Base-by-base conservation (phyloP, 139 green algal species). In the Chlamydomonas schloesseri region DNA sequence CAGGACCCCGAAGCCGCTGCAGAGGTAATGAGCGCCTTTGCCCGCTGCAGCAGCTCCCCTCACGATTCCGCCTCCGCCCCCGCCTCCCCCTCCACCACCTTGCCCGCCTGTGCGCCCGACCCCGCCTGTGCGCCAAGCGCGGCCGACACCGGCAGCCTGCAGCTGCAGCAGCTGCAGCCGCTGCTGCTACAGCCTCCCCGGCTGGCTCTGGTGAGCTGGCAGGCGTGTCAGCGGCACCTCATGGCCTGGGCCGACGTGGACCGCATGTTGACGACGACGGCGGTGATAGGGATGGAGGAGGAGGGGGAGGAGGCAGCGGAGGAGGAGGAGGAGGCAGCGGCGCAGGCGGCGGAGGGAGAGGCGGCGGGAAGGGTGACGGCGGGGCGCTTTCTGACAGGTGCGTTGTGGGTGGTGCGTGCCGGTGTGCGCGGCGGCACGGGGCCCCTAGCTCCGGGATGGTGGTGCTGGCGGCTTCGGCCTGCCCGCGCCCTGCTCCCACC, bases 131-230 rank as follows among this genome's bases (percentile, higher is more conserved):
- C 33, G 3, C 34, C 11, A 17, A 6, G 18, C 42, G 42, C 37
- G 4, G 42, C 18, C 42, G 23, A 6, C 37, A 24, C 71, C 33
- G 34, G 15, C 33, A 73, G 37, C 50, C 58, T 4, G 64, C 64
- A 8, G 64, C 29, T 36, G 28, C 29, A 3, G 29, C 29, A 3
- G 29, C 29, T 18, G 64, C 28, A 3, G 64, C 29, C 64, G 64
- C 64, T 4, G 18, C 29, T 3, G 3, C 64, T 18, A 11, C 11
- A 6, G 55, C 20, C 42, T 14, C 60, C 76, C 3, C 60, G 36
- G 34, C 20, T 83, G 57, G 60, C 33, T 13, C 75, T 83, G 36
- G 37, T 83, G 57, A 73, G 37, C 20, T 83, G 76, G 76, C 76
- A 50, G 26, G 69, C 50, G 60, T 83, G 76, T 37, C 36, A 73